Percentiles rank a stretch among this genome's conserved stretches.
phyloP scores from a whole-genome alignment of 2,329 filamentous ascomycete species.

The Dactylonectria macrodidyma region DNA sequence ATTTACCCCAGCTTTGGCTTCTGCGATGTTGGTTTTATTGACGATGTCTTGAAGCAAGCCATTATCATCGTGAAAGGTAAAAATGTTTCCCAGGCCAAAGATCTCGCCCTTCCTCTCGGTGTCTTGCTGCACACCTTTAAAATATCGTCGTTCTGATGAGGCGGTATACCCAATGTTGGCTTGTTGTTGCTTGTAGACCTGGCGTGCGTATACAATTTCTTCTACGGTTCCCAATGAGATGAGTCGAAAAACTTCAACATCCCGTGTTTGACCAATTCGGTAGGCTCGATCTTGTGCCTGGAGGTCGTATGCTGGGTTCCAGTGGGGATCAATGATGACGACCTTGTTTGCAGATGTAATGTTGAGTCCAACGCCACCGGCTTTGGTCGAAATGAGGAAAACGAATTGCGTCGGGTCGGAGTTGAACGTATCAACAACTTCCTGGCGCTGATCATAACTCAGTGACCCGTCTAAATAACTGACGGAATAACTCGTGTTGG shows the following conservation, averaged over 20 bases:
- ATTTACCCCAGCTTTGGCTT: conserved; percentile 87
- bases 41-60: conserved; percentile 94
- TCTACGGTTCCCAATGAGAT: conserved; percentile 94
- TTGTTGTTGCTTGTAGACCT: conserved; percentile 99
- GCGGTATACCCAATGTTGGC: conserved; percentile 98
- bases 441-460: conserved; percentile 85
- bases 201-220: conserved; percentile 95
- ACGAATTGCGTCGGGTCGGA: conserved; percentile 89
- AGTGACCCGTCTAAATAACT: conserved; percentile 92
- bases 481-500: conserved; percentile 89
- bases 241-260: conserved; percentile 95
- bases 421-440: conserved; percentile 92
- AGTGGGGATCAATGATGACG: conserved; percentile 96
- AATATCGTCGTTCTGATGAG: conserved; percentile 92
- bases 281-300: conserved; percentile 98
- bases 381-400: conserved; percentile 94
- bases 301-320: conserved; percentile 95
- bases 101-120: conserved; percentile 90
- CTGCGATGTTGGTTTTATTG: conserved; percentile 97
- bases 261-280: conserved; percentile 90
- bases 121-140: conserved; percentile 92
- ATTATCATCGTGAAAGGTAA: conserved; percentile 84
- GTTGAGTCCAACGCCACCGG: conserved; percentile 93
- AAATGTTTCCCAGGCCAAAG: conserved; percentile 90
- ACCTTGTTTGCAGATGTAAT: conserved; percentile 99